Evolutionary conservation across 805 yeast species (phyloP).

Genomic region (Yueomyces sinensis): DNA sequence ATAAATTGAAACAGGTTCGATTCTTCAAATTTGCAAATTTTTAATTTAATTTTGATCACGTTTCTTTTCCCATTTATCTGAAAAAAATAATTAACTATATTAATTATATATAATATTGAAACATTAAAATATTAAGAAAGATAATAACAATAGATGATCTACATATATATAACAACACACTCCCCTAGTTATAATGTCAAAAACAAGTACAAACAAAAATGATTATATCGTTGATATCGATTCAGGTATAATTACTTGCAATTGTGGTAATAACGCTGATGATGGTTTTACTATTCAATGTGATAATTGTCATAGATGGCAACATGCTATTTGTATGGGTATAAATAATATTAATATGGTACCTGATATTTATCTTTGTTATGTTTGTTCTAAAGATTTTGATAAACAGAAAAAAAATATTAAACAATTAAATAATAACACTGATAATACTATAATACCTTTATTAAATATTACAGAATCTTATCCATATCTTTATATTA

Average conservation of each 20-base stretch:
- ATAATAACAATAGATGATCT: neutral
- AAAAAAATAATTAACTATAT: too few species aligned
- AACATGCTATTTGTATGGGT: constrained; percentile 82
- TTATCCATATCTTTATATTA: neutral
- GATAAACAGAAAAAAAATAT: constrained; percentile 25
- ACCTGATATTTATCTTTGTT: constrained; percentile 76
- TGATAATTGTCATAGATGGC: constrained; percentile 88
- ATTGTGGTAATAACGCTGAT: constrained; percentile 78
- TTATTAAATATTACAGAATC: too few species aligned
- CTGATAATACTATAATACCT: too few species aligned
- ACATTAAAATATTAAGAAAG: neutral
- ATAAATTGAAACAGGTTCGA: too few species aligned
- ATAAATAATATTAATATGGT: constrained; percentile 59
- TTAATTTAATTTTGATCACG: too few species aligned
- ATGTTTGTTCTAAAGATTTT: constrained; percentile 46
- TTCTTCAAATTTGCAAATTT: too few species aligned
- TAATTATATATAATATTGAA: too few species aligned
- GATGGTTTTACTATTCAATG: constrained; percentile 95
- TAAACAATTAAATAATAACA: constrained; percentile 1
- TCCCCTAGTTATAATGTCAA: too few species aligned
- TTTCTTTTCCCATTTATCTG: too few species aligned
- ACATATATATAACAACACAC: constrained; percentile 21
- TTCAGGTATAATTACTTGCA: constrained; percentile 78
- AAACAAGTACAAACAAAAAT: too few species aligned
- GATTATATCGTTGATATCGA: constrained; percentile 64